A percentile compares a stretch with the other conserved stretches of the same genome.
Evolutionary conservation across 371 early-diverging fungal species (phyloP).

Genomic region (Chytridium lagenaria): DNA sequence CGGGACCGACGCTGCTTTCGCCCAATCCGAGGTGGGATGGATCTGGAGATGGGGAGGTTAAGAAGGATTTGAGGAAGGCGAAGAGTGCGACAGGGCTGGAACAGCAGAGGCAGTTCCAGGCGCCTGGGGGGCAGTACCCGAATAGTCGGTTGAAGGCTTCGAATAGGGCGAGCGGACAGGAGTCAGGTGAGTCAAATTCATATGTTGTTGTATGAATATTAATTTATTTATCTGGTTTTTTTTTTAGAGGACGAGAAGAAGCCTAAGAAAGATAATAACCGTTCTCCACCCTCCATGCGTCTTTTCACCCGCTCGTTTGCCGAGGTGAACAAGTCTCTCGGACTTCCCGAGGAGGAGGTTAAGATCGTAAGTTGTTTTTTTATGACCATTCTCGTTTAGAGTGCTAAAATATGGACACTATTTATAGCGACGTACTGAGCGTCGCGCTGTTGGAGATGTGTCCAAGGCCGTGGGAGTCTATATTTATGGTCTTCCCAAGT

Average conservation of each 20-base stretch:
- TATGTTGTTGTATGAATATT: neutral
- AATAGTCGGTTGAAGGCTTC: neutral
- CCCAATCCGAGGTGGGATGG: no score
- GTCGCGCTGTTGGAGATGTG: neutral
- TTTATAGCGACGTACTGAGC: neutral
- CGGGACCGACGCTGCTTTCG: neutral
- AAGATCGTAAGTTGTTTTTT: neutral
- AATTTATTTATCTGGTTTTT: neutral
- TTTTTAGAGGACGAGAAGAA: neutral
- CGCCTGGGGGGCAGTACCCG: neutral
- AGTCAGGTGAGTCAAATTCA: neutral
- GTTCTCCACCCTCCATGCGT: neutral
- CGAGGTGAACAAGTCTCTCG: neutral
- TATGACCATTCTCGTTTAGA: neutral
- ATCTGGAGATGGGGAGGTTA: neutral
- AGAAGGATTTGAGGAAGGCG: neutral
- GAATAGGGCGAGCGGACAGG: neutral
- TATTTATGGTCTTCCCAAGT: conserved; percentile 42
- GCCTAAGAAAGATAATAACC: neutral
- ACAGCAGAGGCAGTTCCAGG: neutral
- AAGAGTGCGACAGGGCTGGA: neutral
- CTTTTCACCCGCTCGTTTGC: neutral
- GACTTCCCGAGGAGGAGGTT: neutral
- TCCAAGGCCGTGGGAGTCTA: conserved; percentile 37
- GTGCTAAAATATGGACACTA: neutral